phyloP scores from a whole-genome alignment of 352 stramenopile species.

The Phytopythium mirpurense region DNA sequence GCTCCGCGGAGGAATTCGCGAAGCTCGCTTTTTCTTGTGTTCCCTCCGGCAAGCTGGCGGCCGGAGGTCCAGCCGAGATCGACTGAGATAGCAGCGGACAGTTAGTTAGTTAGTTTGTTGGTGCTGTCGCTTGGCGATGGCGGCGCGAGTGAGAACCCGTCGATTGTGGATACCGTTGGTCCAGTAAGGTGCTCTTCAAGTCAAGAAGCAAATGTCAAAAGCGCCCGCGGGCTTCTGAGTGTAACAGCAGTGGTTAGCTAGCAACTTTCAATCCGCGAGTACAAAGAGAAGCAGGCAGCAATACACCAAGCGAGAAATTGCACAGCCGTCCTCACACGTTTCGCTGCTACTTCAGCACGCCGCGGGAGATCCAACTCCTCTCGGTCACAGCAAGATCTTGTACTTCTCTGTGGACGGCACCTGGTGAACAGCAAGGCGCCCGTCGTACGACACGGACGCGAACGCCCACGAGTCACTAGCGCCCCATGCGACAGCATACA shows the following conservation, averaged over 20 bases:
- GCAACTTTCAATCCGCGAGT: not conserved
- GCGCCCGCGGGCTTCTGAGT: not conserved
- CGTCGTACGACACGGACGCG: slow-evolving; percentile 94
- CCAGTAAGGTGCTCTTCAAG: slow-evolving; percentile 8
- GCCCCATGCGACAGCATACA: slow-evolving; percentile 91
- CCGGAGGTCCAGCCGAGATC: not conserved
- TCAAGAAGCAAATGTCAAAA: slow-evolving; percentile 7
- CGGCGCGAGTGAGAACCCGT: slow-evolving; percentile 4
- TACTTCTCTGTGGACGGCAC: slow-evolving; percentile 99
- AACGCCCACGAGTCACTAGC: slow-evolving; percentile 96
- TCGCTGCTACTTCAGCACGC: too few relatives aligned
- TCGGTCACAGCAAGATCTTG: slow-evolving; percentile 94
- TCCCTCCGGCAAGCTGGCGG: not conserved
- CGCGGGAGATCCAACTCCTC: too few relatives aligned
- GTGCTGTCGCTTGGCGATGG: slow-evolving; percentile 1
- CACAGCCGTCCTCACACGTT: not conserved
- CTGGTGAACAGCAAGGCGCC: slow-evolving; percentile 92
- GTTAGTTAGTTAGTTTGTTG: slow-evolving; percentile 13
- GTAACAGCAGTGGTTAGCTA: not conserved
- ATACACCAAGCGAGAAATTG: too few relatives aligned
- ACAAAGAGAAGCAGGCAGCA: not conserved
- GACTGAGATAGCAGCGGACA: slow-evolving; percentile 1
- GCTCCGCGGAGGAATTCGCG: not conserved
- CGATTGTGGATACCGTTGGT: slow-evolving; percentile 8
- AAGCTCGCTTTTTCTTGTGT: not conserved